These are phyloP conservation scores for Beauveria scarabaeidicola DNA, from an alignment of 2,329 filamentous ascomycete genomes.

Conservation along the genomic window DNA sequence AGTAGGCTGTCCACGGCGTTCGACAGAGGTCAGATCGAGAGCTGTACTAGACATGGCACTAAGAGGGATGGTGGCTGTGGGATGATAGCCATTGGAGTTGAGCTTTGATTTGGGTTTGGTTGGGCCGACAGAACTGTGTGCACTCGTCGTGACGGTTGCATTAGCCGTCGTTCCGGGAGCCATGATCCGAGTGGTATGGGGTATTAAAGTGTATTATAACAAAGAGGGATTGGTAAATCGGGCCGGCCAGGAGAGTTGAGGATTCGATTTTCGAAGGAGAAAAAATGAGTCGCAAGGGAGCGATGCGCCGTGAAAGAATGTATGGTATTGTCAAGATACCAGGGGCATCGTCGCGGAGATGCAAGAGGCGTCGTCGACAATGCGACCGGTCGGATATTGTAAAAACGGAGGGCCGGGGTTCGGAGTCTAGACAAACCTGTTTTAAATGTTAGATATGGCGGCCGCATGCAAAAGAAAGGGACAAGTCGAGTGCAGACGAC, in stretches of 20 bases:
- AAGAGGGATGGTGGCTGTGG: slow-evolving; percentile 39
- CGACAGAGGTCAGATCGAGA: slow-evolving; percentile 81
- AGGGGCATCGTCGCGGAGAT: slow-evolving; percentile 11
- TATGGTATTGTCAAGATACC: slow-evolving; percentile 3
- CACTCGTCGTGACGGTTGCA: slow-evolving; percentile 5
- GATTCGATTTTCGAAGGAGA: background rate
- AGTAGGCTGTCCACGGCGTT: slow-evolving; percentile 77
- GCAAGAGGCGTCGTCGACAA: background rate
- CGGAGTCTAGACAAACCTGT: background rate
- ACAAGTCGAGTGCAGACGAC: background rate
- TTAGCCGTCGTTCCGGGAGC: slow-evolving; percentile 6
- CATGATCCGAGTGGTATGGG: background rate
- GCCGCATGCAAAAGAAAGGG: background rate
- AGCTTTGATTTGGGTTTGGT: slow-evolving; percentile 45
- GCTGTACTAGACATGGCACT: slow-evolving; percentile 51
- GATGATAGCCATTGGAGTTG: slow-evolving; percentile 46
- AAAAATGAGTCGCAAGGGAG: background rate
- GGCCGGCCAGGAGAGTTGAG: background rate
- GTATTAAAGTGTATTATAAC: background rate
- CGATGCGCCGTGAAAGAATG: slow-evolving; percentile 5
- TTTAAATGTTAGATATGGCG: background rate
- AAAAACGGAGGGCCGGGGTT: background rate
- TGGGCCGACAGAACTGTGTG: slow-evolving; percentile 10
- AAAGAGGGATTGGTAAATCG: background rate
- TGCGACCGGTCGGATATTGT: slow-evolving; percentile 8